These are phyloP conservation scores for Pythium phragmiticola DNA, from an alignment of 352 stramenopile genomes.

Conservation along the genomic window DNA sequence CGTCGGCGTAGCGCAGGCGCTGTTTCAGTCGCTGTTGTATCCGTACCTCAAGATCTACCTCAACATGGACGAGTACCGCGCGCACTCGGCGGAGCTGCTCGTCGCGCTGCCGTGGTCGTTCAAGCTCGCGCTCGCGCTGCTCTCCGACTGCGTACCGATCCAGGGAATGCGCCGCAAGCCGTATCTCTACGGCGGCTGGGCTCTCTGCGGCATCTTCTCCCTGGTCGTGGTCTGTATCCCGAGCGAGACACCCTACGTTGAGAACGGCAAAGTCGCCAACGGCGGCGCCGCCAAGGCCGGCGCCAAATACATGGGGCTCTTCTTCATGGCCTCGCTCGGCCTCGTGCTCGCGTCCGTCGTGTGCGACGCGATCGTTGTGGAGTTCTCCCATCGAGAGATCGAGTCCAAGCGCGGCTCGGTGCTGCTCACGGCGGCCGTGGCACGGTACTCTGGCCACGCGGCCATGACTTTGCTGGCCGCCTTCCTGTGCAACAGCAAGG, in stretches of 20 bases:
- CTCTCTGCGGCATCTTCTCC: slow-evolving; percentile 42
- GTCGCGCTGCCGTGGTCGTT: slow-evolving; percentile 59
- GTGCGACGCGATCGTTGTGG: slow-evolving; percentile 45
- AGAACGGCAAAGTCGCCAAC: slow-evolving; percentile 36
- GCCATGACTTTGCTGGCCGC: slow-evolving; percentile 41
- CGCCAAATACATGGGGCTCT: slow-evolving; percentile 46
- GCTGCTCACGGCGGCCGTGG: slow-evolving; percentile 41
- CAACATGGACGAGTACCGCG: slow-evolving; percentile 69
- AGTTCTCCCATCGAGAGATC: slow-evolving; percentile 33
- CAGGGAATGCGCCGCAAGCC: slow-evolving; percentile 40
- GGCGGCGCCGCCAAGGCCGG: slow-evolving; percentile 32
- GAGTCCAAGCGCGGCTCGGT: slow-evolving; percentile 11
- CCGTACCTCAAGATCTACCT: slow-evolving; percentile 74
- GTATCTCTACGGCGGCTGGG: slow-evolving; percentile 58
- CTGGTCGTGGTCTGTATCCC: slow-evolving; percentile 38
- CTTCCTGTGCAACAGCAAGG: slow-evolving; percentile 53
- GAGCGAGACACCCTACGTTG: slow-evolving; percentile 41
- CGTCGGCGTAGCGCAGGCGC: slow-evolving; percentile 48
- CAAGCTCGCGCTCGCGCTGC: slow-evolving; percentile 50
- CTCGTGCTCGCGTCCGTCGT: slow-evolving; percentile 49
- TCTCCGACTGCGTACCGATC: slow-evolving; percentile 53
- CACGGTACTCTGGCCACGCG: slow-evolving; percentile 40
- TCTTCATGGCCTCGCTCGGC: slow-evolving; percentile 47
- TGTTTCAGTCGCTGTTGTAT: slow-evolving; percentile 57
- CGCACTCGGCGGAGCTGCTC: slow-evolving; percentile 47